Base-by-base conservation (phyloP, 1,139 yeast species). In the Saccharomycopsis phalli region DNA sequence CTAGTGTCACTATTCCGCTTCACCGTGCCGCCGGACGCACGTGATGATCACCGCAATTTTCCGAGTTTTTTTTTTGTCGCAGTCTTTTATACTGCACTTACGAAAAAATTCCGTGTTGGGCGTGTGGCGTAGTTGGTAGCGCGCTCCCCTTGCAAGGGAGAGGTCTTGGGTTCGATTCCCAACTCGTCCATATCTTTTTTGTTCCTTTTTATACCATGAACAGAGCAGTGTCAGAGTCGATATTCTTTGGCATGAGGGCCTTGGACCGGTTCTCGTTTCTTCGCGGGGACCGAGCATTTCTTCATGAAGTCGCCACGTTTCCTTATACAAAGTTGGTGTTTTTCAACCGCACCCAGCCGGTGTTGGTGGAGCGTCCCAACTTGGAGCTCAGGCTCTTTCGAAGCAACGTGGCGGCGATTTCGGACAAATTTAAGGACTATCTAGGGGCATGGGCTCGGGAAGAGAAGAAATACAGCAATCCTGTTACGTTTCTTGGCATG, bases 91-190 rank as follows among this genome's bases (percentile, higher is more conserved):
- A n/a, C n/a, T n/a, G n/a, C n/a, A n/a, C n/a, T n/a, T n/a, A n/a
- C n/a, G n/a, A n/a, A n/a, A n/a, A n/a, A n/a, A n/a, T n/a, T n/a
- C n/a, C n/a, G n/a, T n/a, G n/a, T 18, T 8, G 84, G 84, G 84
- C 83, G 82, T 76, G 82, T 77, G 83, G 84, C 84, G 83, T 73
- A 77, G 84, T 77, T 76, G 84, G 84, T 77, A 77, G 84, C 83
- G 84, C 84, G 83, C 73, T 74, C 20, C 31, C 40, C 39, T 37
- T 37, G 40, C 40, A 37, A 31, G 40, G 31, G 20, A 19, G 18
- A 31, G 40, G 40, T 37, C 40, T 11, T 26, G 11, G 40, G 40
- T 37, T 33, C 40, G 36, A 31, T 37, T 37, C 40, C 37, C 18
- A 28, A 13, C 37, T 20, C 32, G 37, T 34, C 37, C 37, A 34